phyloP scores from a whole-genome alignment of 1,139 yeast species.

The Protomyces arabidopsidicola region DNA sequence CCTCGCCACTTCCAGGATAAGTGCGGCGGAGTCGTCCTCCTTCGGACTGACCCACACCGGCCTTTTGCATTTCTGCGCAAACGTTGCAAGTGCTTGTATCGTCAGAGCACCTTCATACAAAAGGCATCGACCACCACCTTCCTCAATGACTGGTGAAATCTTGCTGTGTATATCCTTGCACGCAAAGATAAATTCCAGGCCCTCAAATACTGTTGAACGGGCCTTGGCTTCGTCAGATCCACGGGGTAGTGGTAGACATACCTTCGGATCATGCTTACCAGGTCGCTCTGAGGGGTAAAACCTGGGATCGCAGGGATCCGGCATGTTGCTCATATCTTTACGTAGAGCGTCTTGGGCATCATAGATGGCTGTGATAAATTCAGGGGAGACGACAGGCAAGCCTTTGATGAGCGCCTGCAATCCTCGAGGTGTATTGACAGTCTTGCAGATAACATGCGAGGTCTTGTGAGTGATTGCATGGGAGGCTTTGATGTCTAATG shows the following conservation, averaged over 20 bases:
- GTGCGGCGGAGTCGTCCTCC: not conserved
- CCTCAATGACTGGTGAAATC: slow-evolving; percentile 5
- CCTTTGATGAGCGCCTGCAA: slow-evolving; percentile 19
- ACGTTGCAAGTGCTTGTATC: not conserved
- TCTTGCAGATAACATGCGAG: slow-evolving; percentile 21
- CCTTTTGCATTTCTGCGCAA: not conserved
- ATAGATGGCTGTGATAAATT: slow-evolving; percentile 8
- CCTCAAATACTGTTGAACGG: not conserved
- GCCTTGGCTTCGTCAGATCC: not conserved
- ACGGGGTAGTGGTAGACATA: not conserved
- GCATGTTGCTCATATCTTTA: slow-evolving; percentile 6
- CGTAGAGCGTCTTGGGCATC: not conserved
- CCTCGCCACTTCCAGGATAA: not conserved
- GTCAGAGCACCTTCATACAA: slow-evolving; percentile 4
- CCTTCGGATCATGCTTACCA: slow-evolving; percentile 2
- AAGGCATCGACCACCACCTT: slow-evolving; percentile 11
- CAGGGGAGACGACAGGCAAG: slow-evolving; percentile 7
- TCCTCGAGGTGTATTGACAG: slow-evolving; percentile 17
- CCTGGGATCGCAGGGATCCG: slow-evolving; percentile 1
- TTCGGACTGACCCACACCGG: slow-evolving; percentile 22
- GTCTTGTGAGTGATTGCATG: slow-evolving; percentile 9
- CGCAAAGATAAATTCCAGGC: slow-evolving; percentile 16
- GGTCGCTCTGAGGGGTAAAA: slow-evolving; percentile 5
- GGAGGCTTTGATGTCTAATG: slow-evolving; percentile 9
- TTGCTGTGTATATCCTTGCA: slow-evolving; percentile 2